Base-by-base conservation (phyloP, 805 yeast genomes). In the Deakozyma indianensis region DNA sequence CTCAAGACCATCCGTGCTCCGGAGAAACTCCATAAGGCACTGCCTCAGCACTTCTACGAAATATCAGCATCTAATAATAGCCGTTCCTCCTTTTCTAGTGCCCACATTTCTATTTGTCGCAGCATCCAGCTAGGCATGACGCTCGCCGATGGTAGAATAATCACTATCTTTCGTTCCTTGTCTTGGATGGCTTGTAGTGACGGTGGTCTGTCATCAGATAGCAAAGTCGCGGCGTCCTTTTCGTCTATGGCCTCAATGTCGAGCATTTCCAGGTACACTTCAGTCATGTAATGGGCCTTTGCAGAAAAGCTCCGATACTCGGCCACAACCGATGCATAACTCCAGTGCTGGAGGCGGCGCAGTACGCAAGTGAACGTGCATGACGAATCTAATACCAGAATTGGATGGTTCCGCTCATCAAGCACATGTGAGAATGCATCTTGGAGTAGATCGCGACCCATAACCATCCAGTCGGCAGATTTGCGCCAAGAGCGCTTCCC, bases 261-360 rank as follows among this genome's bases (percentile, higher is more conserved):
- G 3, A 85, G 67, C 48, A 87, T 61, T 56, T 90, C 97, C 41
- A 90, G 63, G 53, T 83, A 86, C 3, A 80, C 80, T 57, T 88
- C 96, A 20, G 86, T 84, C 51, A 73, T 75, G 58, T 86, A 87
- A 54, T 79, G 86, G 41, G 81, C 70, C 52, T 81, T 77, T 51
- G 86, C 83, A 20, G 84, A 70, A 60, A 77, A 83, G 5, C 83
- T 69, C 45, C 95, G 68, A 62, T 86, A 92, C 60, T 90, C 97
- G 54, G 80, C 81, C 21, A 87, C 73, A 3, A 90, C 77, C 18
- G 94, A 80, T 22, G 88, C 77, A 57, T 82, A 81, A 53, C 78
- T 80, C 97, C 96, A 90, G 62, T 82, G 82, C 61, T 85, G 92
- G 35, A 88, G 68, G 58, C 81, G 79, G 44, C 98, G 68, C 27